Evolutionary conservation across 2,329 filamentous ascomycete species (phyloP), one percentile per base, ranked within the genome.

Genomic region (Diplocarpon rosae): DNA sequence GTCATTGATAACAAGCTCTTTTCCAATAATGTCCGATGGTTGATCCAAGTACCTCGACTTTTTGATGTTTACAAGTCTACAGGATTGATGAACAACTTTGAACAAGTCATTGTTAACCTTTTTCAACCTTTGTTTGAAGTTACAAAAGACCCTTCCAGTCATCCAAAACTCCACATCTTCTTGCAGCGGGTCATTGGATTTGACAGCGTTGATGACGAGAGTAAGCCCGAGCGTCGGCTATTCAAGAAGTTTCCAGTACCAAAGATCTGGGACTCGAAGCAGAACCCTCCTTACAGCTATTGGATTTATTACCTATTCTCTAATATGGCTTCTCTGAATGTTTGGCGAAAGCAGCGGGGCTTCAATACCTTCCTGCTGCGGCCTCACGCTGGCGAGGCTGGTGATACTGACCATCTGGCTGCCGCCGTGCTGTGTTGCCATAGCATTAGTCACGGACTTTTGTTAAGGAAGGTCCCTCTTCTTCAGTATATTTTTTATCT

Each of bases 221-320:
- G 89, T 71, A 98, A 98, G 67, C 75, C 88, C 2, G 92, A 98
- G 65, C 80, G 90, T 24, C 82, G 92, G 15, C 74, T 96, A n/a
- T 95, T 88, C 68, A 84, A 83, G 59, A 98, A 98, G 63, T 98
- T 94, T 55, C 92, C 92, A 0, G 80, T 92, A 16, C 90, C 92
- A 4, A 84, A 80, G 50, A 79, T 80, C 43, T 98, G 92, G 92
- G 76, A 80, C 52, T 88, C 87, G 1, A 88, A 85, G 57, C 89
- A 96, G 64, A 98, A 98, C 60, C 92, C 92, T 12, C 92, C 92
- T 0, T 98, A 98, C 68, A 95, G 85, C 62, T 98, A 98, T 67
- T 98, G 92, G 92, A 85, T 96, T 60, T 98, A 98, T 66, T 94
- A 95, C 60, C 73, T 96, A 42, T 96, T 92, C 59, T 81, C 92